Base-by-base conservation (phyloP, 2,329 filamentous ascomycete species). In the Fusarium tjaetaba region DNA sequence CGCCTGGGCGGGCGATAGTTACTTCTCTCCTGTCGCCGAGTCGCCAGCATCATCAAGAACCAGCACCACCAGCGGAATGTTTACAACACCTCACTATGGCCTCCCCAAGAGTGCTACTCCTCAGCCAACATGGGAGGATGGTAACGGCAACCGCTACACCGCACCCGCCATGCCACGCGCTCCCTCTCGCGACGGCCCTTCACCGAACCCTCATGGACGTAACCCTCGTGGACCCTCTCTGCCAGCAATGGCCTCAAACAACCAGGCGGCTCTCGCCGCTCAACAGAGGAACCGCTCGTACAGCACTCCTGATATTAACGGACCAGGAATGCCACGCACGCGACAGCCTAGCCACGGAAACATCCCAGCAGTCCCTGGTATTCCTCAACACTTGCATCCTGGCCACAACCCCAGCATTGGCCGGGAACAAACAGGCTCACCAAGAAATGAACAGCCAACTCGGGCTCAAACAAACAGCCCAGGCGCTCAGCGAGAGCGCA, bases 261-360 rank as follows among this genome's bases (percentile, higher is more conserved):
- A 88, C 77, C 84, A 90, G 76, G 85, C 87, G 73, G 85, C 87
- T 13, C 26, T 46, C 77, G 85, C 87, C 72, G 82, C 88, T 72
- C 91, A 94, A 80, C 91, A 92, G 79, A 89, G 95, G 74, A 92
- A 94, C 84, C 90, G 96, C 73, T 97, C 95, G 42, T 97, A 97
- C 79, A 98, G 96, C 84, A 98, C 95, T 72, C 96, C 96, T 13
- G 95, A 98, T 81, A 97, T 97, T 76, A 94, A 97, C 74, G 91
- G 89, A 60, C 89, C 91, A 60, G 87, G 88, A 72, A 87, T 87
- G 55, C 86, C 87, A 79, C 87, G 90, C 72, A 86, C 85, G 60
- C 85, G 87, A 72, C 88, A 89, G 82, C 86, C 82, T 80, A 88
- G 85, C 80, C 86, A 82, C 82, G 85, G 81, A 76, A 80, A 84